Evolutionary conservation across 306 rosid species (phyloP).

Genomic region (Prosopis cineraria): DNA sequence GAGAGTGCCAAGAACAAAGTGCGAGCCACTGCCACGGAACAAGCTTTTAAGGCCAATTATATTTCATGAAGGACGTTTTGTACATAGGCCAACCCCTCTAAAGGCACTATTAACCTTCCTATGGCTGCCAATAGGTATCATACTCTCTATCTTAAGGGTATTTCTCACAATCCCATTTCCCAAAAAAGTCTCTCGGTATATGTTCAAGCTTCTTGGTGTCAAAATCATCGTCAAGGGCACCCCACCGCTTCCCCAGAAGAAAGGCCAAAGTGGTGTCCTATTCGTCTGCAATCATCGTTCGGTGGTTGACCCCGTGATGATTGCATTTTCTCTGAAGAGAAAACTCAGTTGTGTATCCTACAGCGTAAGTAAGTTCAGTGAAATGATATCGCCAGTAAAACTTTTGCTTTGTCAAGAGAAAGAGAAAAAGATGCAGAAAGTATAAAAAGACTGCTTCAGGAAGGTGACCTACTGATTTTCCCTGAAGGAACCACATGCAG

Average conservation of each 20-base stretch:
- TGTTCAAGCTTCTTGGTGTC: conserved; percentile 76
- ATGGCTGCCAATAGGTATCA: conserved; percentile 84
- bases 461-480: conserved; percentile 87
- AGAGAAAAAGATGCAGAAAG: conserved; percentile 81
- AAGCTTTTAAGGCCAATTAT: conserved; percentile 79
- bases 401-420: conserved; percentile 83
- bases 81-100: conserved; percentile 82
- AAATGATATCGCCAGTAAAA: conserved; percentile 82
- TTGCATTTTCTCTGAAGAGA: conserved; percentile 74
- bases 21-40: conserved; percentile 71
- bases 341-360: conserved; percentile 94
- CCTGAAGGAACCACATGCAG: conserved; percentile 97
- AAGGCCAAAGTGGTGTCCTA: conserved; percentile 76
- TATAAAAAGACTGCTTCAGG: conserved; percentile 70
- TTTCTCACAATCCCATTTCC: conserved; percentile 82
- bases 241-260: conserved; percentile 81
- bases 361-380: conserved; percentile 84
- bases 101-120: conserved; percentile 64
- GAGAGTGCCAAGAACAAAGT: conserved; percentile 64
- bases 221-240: conserved; percentile 69
- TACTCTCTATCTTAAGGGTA: conserved; percentile 74
- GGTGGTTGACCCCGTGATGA: conserved; percentile 78
- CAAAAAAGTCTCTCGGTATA: conserved; percentile 66
- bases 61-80: conserved; percentile 91
- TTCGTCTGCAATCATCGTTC: conserved; percentile 91